Conservation (phyloP, 163 green algal species). For the Chlorella variabilis region DNA sequence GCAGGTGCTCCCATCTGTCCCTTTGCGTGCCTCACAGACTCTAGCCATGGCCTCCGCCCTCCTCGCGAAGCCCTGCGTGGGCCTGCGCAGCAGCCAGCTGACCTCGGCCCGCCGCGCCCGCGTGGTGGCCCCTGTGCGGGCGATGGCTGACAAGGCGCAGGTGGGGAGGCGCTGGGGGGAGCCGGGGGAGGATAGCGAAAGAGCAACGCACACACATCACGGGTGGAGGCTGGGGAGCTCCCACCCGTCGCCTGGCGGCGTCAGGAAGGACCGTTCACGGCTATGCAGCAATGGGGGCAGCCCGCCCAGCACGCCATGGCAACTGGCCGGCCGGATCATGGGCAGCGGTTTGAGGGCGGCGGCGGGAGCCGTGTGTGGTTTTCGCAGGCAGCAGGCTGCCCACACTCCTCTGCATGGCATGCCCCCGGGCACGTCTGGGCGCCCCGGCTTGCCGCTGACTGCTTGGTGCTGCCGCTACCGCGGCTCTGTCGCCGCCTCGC, state of each 20-base stretch:
- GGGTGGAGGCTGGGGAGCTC: no score
- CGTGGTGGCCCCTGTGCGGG: slow-evolving; percentile 23
- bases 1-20: background rate
- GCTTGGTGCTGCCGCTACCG: no score
- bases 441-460: no score
- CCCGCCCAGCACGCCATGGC: no score
- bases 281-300: no score
- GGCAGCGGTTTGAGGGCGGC: background rate
- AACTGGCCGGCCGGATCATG: background rate
- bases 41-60: slow-evolving; percentile 41
- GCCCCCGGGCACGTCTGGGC: no score
- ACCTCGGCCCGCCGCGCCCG: background rate
- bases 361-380: no score
- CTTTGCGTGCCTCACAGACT: slow-evolving; percentile 1
- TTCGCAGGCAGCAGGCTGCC: background rate
- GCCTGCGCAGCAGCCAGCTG: slow-evolving; percentile 21
- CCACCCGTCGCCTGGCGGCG: no score
- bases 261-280: no score
- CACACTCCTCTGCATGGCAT: no score
- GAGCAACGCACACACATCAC: background rate
- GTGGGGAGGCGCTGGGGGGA: background rate
- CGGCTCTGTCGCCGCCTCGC: no score
- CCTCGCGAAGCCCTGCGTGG: slow-evolving; percentile 30
- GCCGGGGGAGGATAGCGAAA: background rate
- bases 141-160: slow-evolving; percentile 23